Evolutionary conservation across 345 rosid genomes (phyloP).

Genomic region (Salix koriyanagi): DNA sequence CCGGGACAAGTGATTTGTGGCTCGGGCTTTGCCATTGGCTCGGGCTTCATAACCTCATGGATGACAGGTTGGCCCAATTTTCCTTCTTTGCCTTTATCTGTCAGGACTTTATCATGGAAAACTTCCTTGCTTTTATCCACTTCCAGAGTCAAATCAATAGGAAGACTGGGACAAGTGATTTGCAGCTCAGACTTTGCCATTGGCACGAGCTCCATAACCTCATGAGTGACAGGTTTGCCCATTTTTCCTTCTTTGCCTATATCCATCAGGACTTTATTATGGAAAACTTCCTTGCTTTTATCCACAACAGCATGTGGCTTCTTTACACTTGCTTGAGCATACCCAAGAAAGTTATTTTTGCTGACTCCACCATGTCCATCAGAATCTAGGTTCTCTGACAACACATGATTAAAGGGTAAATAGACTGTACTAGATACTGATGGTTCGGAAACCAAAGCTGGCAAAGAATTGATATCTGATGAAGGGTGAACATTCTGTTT

Average conservation of each 20-base stretch:
- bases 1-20: conserved; percentile 9
- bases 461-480: conserved; percentile 9
- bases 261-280: background rate
- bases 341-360: background rate
- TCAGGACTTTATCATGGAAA: conserved; percentile 1
- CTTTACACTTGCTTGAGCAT: background rate
- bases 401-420: conserved; percentile 9
- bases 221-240: conserved; percentile 1
- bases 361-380: background rate
- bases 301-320: background rate
- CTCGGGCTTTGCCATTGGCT: conserved; percentile 6
- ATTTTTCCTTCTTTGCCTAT: conserved; percentile 2
- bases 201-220: conserved; percentile 3
- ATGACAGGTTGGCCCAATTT: background rate
- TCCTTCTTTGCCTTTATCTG: conserved; percentile 8
- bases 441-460: conserved; percentile 9
- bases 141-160: conserved; percentile 12
- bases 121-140: conserved; percentile 10
- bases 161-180: conserved; percentile 10
- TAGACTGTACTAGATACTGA: conserved; percentile 9
- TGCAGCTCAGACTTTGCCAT: conserved; percentile 12
- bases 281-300: conserved; percentile 13
- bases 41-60: conserved; percentile 9
- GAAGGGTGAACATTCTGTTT: conserved; percentile 7
- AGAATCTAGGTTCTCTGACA: conserved; percentile 7